phyloP scores from a whole-genome alignment of 2,329 filamentous ascomycete species.

The Stagonosporopsis vannaccii region DNA sequence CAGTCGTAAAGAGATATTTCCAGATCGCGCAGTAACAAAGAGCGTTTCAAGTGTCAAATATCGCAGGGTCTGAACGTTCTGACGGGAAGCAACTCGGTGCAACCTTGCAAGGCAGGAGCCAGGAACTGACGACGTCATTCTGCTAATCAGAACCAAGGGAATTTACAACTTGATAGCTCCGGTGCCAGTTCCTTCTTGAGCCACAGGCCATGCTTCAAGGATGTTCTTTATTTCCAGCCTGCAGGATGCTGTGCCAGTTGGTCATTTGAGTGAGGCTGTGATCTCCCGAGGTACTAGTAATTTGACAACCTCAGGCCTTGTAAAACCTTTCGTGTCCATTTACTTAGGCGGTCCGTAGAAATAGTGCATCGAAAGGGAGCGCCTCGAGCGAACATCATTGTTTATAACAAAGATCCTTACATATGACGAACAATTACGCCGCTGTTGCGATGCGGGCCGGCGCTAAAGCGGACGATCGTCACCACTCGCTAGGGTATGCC shows the following conservation, averaged over 20 bases:
- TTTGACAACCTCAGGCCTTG: not conserved
- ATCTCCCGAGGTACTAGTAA: not conserved
- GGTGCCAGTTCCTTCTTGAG: not conserved
- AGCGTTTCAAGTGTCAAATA: not conserved
- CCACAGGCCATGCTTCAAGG: not conserved
- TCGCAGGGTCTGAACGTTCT: slow-evolving; percentile 3
- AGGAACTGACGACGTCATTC: slow-evolving; percentile 22
- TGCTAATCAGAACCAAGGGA: slow-evolving; percentile 10
- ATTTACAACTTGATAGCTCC: not conserved
- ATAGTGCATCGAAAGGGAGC: not conserved
- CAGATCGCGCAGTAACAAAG: not conserved
- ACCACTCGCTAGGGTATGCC: slow-evolving; percentile 13
- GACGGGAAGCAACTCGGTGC: slow-evolving; percentile 5
- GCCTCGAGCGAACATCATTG: not conserved
- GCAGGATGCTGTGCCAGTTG: not conserved
- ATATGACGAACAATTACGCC: not conserved
- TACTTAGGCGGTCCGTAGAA: not conserved
- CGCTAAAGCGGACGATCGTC: slow-evolving; percentile 16
- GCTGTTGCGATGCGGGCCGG: slow-evolving; percentile 4
- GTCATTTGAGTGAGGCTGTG: not conserved
- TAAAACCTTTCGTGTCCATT: not conserved
- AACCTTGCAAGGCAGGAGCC: slow-evolving; percentile 9
- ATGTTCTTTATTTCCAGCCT: not conserved
- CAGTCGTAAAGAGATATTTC: too few species aligned
- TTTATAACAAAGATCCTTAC: not conserved